Percentiles rank a stretch among this genome's conserved stretches.
These are phyloP conservation scores for Mimosa bimucronata DNA, from an alignment of 306 rosid genomes.

Conservation along the genomic window DNA sequence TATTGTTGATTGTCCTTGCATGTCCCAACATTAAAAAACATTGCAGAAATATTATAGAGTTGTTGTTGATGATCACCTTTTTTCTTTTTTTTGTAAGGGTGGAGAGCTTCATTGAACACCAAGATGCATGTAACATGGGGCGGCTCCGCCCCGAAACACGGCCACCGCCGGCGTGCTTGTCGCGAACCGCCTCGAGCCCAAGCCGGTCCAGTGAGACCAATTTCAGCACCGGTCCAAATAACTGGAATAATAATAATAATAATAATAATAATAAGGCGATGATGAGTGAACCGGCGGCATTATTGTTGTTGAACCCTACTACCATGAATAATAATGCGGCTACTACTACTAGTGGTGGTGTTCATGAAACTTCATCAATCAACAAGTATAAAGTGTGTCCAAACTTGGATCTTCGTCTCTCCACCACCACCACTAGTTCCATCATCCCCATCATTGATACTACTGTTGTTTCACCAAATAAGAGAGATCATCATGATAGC, in stretches of 20 bases:
- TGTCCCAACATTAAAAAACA: not conserved
- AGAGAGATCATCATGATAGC: constrained; percentile 44
- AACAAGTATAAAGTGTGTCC: constrained; percentile 42
- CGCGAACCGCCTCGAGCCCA: constrained; percentile 92
- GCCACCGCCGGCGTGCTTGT: constrained; percentile 63
- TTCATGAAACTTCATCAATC: constrained; percentile 34
- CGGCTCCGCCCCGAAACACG: constrained; percentile 61
- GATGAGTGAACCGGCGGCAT: constrained; percentile 41
- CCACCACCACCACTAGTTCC: constrained; percentile 40
- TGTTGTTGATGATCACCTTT: not conserved
- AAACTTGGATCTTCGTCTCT: constrained; percentile 90
- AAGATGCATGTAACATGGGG: constrained; percentile 94
- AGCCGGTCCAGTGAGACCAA: constrained; percentile 91
- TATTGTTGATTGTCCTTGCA: not conserved
- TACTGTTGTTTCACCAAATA: constrained; percentile 39
- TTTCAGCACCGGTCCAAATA: constrained; percentile 54
- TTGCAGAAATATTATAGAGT: not conserved
- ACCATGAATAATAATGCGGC: not conserved
- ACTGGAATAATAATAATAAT: constrained; percentile 34
- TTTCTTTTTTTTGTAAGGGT: constrained; percentile 51
- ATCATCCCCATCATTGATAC: constrained; percentile 33
- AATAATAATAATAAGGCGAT: constrained; percentile 28
- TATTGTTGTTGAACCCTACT: constrained; percentile 60
- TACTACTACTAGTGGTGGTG: not conserved
- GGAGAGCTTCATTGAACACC: constrained; percentile 98